Evolutionary conservation across 345 rosid species (phyloP).

Genomic region (Theobroma cacao): DNA sequence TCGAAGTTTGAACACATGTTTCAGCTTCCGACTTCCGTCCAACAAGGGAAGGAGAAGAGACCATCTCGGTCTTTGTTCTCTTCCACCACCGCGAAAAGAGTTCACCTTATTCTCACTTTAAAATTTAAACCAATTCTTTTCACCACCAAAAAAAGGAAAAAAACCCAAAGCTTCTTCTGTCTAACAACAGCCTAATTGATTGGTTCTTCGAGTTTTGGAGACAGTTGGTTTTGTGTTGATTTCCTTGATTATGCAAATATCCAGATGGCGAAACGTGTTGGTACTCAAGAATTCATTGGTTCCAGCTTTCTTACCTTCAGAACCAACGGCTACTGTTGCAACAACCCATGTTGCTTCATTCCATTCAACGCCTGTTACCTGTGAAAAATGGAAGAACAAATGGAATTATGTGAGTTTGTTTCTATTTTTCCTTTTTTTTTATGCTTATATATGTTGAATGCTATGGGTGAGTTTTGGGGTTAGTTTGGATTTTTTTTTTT

Average conservation of each 20-base stretch:
- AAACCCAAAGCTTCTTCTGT: background rate
- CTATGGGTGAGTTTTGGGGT: background rate
- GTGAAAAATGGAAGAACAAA: constrained; percentile 49
- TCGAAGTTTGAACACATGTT: no score
- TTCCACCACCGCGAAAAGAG: background rate
- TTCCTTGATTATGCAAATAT: constrained; percentile 38
- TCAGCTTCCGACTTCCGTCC: no score
- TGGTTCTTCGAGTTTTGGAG: background rate
- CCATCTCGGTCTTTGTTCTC: background rate
- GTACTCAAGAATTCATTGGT: constrained; percentile 29
- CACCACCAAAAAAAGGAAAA: background rate
- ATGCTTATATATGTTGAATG: background rate
- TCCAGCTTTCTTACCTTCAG: constrained; percentile 21
- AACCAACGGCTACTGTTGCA: constrained; percentile 11
- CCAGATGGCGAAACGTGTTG: constrained; percentile 52
- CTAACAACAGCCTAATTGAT: background rate
- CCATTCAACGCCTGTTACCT: constrained; percentile 48
- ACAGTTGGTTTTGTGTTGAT: background rate
- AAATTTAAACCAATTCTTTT: background rate
- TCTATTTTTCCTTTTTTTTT: background rate
- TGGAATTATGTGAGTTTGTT: constrained; percentile 38
- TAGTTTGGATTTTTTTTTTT: constrained; percentile 1
- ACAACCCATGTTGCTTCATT: constrained; percentile 28
- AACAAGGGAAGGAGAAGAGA: background rate
- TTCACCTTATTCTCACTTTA: background rate